Evolutionary conservation across 106 monocot genomes (phyloP), one percentile per base, ranked within the genome.

Genomic region (Allium fistulosum): DNA sequence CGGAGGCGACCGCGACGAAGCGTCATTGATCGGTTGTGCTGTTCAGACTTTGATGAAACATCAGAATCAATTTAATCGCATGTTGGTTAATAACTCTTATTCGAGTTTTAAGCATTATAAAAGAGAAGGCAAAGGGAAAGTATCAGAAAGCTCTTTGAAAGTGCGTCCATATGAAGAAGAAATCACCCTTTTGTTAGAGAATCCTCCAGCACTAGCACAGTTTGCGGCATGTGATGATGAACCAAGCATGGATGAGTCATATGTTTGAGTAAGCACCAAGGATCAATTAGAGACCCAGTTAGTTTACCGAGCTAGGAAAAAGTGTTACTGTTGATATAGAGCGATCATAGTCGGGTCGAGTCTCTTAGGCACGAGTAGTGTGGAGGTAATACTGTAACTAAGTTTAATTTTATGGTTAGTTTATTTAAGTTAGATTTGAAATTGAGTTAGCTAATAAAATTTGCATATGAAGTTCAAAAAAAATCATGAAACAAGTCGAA

Each of bases 311-410:
- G 67, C 52, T 71, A 77, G 48, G 88, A 86, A 68, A 52, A 51
- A 48, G 80, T 70, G 22, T 97, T 82, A 81, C 86, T 72, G 88
- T 92, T 62, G 96, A 97, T 72, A 97, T 88, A 10, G 96, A 97
- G 67, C 96, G 91, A 65, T n/a, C 96, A 97, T 73, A 92, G 86
- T 75, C n/a, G n/a, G n/a, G n/a, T n/a, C n/a, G n/a, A n/a, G n/a
- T n/a, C n/a, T n/a, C n/a, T n/a, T n/a, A n/a, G n/a, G n/a, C n/a
- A n/a, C n/a, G n/a, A n/a, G n/a, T n/a, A n/a, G n/a, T n/a, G n/a
- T n/a, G n/a, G n/a, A n/a, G n/a, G n/a, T n/a, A n/a, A n/a, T n/a
- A n/a, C n/a, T n/a, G n/a, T n/a, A n/a, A n/a, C n/a, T n/a, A n/a
- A n/a, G n/a, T n/a, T n/a, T n/a, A n/a, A n/a, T n/a, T n/a, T n/a